phyloP scores from a whole-genome alignment of 192 early-diverging fungal genomes.

The Dissophora globulifera region DNA sequence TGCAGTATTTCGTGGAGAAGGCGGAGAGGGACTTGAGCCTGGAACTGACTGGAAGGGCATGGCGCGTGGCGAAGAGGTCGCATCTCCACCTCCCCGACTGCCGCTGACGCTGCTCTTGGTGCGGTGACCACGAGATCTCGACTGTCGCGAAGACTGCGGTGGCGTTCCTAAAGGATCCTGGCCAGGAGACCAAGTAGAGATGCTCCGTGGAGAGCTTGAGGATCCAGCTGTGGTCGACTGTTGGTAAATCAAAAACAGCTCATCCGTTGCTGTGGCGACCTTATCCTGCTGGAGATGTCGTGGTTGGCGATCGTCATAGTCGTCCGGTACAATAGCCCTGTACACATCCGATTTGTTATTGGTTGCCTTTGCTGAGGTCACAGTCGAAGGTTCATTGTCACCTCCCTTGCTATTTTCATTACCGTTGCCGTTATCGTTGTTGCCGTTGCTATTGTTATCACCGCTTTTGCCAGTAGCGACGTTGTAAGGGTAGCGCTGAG shows the following conservation, averaged over 20 bases:
- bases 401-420: no score
- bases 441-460: no score
- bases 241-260: neutral
- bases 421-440: no score
- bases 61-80: no score
- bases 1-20: neutral
- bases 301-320: slow-evolving; percentile 48
- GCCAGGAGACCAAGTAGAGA: neutral
- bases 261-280: neutral
- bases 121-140: neutral
- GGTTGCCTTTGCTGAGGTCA: neutral
- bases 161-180: neutral
- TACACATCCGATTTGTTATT: slow-evolving; percentile 9
- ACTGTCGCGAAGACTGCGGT: neutral
- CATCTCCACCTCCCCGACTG: no score
- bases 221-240: neutral
- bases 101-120: neutral
- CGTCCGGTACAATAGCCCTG: slow-evolving; percentile 26
- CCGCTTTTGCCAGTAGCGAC: neutral
- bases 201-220: neutral
- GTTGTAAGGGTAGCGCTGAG: slow-evolving; percentile 1
- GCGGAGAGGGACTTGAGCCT: neutral
- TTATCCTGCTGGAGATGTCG: slow-evolving; percentile 7
- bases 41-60: no score
- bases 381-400: neutral